Evolutionary conservation across 495 filamentous ascomycete genomes (phyloP).

Genomic region (Penicillium pulvis): DNA sequence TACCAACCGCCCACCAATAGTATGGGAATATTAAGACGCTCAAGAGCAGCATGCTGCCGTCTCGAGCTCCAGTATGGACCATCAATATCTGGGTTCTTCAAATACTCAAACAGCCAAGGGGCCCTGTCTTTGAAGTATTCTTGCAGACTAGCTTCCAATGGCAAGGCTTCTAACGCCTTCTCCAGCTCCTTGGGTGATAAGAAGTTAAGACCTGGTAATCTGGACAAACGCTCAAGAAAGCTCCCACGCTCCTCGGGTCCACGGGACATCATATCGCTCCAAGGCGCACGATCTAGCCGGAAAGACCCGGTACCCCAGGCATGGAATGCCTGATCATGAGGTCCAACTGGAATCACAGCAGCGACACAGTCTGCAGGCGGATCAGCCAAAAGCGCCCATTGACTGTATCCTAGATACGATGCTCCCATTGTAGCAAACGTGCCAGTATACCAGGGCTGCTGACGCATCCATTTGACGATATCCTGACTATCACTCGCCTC

Average conservation of each 20-base stretch:
- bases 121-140: constrained; percentile 23
- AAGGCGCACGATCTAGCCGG: constrained; percentile 25
- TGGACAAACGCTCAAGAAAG: constrained; percentile 15
- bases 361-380: constrained; percentile 32
- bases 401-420: constrained; percentile 35
- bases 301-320: constrained; percentile 30
- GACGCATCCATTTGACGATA: constrained; percentile 37
- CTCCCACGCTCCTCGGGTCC: constrained; percentile 7
- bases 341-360: constrained; percentile 24
- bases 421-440: constrained; percentile 33
- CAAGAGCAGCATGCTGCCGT: constrained; percentile 24
- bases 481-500: constrained; percentile 32
- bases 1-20: constrained; percentile 36
- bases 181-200: constrained; percentile 16
- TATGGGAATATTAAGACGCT: constrained; percentile 28
- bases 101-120: constrained; percentile 22
- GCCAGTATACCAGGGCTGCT: constrained; percentile 37
- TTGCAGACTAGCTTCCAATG: constrained; percentile 19
- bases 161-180: constrained; percentile 14
- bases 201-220: constrained; percentile 20
- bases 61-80: constrained; percentile 23
- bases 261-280: constrained; percentile 25
- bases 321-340: constrained; percentile 26
- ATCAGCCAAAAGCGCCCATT: constrained; percentile 33
- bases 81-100: constrained; percentile 19